These are phyloP conservation scores for Ceratocystis cubensis DNA, from an alignment of 2,329 filamentous ascomycete species.

Conservation along the genomic window DNA sequence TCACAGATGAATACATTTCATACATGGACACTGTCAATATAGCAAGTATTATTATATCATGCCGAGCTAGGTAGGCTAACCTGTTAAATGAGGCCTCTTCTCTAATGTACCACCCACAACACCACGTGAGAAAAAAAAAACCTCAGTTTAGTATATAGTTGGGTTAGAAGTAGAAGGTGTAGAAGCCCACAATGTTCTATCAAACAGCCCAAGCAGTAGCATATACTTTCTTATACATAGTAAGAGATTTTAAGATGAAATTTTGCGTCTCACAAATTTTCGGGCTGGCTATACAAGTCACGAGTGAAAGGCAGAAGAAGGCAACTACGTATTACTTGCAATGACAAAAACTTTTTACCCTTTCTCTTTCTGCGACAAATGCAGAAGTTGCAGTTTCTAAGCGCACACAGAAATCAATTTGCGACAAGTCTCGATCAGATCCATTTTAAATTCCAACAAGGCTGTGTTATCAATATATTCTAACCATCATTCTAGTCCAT, in stretches of 20 bases:
- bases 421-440: neutral
- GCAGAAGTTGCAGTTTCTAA: neutral
- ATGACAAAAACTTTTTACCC: neutral
- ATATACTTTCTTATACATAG: too few relatives aligned
- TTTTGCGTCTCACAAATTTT: neutral
- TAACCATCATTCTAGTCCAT: slow-evolving; percentile 14
- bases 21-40: neutral
- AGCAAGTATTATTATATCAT: neutral
- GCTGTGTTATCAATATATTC: neutral
- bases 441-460: neutral
- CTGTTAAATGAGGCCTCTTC: neutral
- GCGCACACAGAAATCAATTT: slow-evolving; percentile 4
- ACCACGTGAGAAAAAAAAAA: neutral
- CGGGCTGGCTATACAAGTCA: neutral
- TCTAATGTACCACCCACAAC: neutral
- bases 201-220: neutral
- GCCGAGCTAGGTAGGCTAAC: neutral
- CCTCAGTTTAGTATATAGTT: neutral
- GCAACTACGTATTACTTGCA: slow-evolving; percentile 1
- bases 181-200: too few relatives aligned
- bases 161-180: too few relatives aligned
- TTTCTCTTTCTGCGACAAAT: neutral
- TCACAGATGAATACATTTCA: too few relatives aligned
- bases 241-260: neutral
- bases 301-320: neutral